These are phyloP conservation scores for Wallacemonas sp. DNA, from an alignment of 208 protist species.

Conservation along the genomic window DNA sequence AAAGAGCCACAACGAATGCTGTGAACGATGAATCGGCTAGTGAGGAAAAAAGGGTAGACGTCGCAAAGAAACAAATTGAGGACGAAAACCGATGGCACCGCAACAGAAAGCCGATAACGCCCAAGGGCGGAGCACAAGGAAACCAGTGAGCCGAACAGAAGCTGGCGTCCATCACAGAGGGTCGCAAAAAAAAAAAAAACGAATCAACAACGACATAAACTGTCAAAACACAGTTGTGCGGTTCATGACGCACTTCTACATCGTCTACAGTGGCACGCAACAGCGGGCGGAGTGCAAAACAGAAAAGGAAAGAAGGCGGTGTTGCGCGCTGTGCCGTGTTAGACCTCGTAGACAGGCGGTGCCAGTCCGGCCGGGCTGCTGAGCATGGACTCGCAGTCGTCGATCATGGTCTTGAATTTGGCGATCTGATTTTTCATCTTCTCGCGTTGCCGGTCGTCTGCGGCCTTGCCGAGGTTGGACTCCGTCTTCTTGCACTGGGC, in stretches of 20 bases:
- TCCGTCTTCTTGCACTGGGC: slow-evolving; percentile 22
- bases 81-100: neutral
- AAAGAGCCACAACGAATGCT: neutral
- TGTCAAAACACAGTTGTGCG: neutral
- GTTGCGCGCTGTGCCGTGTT: neutral
- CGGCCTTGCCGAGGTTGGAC: slow-evolving; percentile 4
- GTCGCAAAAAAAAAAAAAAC: neutral
- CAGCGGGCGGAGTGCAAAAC: too few species aligned
- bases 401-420: slow-evolving; percentile 30
- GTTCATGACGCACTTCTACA: neutral
- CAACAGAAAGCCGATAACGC: neutral
- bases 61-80: neutral
- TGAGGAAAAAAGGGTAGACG: neutral
- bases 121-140: too few species aligned
- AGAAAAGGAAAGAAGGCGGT: neutral
- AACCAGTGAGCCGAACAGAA: too few species aligned
- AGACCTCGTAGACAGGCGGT: slow-evolving; percentile 24
- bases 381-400: slow-evolving; percentile 33
- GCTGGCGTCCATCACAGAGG: too few species aligned
- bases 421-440: slow-evolving; percentile 14
- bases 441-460: slow-evolving; percentile 10
- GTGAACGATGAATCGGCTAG: neutral
- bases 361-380: slow-evolving; percentile 26
- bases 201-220: neutral
- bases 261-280: too few species aligned